phyloP scores from a whole-genome alignment of 768 basidiomycete species.

The Phaeolepiota aurea region DNA sequence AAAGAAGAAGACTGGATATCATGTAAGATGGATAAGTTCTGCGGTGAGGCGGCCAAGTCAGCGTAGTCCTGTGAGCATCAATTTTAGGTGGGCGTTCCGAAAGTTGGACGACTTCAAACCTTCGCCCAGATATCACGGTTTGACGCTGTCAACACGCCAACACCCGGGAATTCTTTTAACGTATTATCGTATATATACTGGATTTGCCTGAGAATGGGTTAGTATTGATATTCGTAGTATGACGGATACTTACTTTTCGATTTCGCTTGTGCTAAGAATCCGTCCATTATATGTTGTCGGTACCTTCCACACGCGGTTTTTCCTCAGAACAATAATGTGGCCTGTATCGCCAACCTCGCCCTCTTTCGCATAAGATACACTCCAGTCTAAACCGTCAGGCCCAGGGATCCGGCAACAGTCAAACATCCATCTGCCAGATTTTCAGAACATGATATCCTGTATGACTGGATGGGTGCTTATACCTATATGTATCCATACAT shows the following conservation, averaged over 20 bases:
- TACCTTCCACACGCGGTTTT: slow-evolving; percentile 80
- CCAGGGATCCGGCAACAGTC: slow-evolving; percentile 82
- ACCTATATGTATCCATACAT: slow-evolving; percentile 88
- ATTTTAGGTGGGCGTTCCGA: no score
- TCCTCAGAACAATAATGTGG: slow-evolving; percentile 80
- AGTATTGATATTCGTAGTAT: slow-evolving; percentile 1
- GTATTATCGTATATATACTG: slow-evolving; percentile 65
- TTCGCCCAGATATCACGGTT: slow-evolving; percentile 88
- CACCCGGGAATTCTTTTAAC: slow-evolving; percentile 52
- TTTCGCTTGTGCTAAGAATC: slow-evolving; percentile 55
- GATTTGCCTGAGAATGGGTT: slow-evolving; percentile 51
- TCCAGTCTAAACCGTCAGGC: slow-evolving; percentile 68
- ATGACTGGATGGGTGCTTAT: slow-evolving; percentile 7
- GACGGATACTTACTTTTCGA: slow-evolving; percentile 44
- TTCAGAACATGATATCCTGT: slow-evolving; percentile 5
- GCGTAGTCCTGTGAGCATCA: slow-evolving; percentile 62
- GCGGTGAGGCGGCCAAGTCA: slow-evolving; percentile 45
- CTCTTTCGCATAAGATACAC: slow-evolving; percentile 52
- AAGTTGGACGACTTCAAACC: no score
- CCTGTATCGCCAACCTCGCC: slow-evolving; percentile 56
- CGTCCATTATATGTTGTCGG: slow-evolving; percentile 45
- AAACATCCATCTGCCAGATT: slow-evolving; percentile 72
- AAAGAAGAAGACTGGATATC: slow-evolving; percentile 84
- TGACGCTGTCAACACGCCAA: slow-evolving; percentile 72
- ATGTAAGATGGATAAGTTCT: slow-evolving; percentile 58